Base-by-base conservation (phyloP, 2,329 filamentous ascomycete species). In the Elsinoe ampelina region DNA sequence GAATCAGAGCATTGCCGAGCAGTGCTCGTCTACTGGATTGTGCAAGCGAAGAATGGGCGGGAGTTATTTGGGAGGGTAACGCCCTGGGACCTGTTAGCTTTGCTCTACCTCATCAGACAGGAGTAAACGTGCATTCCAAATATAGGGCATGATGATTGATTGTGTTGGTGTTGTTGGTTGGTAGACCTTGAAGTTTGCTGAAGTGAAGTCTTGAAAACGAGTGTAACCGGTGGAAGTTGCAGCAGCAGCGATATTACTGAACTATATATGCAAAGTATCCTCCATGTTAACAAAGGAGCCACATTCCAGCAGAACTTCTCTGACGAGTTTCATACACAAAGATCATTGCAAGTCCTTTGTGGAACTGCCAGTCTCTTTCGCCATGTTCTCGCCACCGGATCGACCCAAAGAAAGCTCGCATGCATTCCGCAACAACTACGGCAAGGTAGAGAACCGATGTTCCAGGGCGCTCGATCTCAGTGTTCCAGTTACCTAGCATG, bases 31-130 rank as follows among this genome's bases (percentile, higher is more conserved):
- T 47, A 47, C 43, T 47, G 43, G n/a, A 47, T 47, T 5, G 43
- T 47, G 43, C 43, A 47, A 22, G 43, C 43, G 43, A 13, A 47
- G 20, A 47, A 47, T 7, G 43, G 43, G 43, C 43, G 43, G 26
- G 43, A 47, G 43, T 47, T 47, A 20, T 47, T 47, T 2, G 43
- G 20, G 43, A 47, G n/a, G 3, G 10, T 26, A 17, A 32, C 43
- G 43, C 43, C 43, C 20, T 47, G 20, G n/a, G 26, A 30, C 26
- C 26, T 30, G 26, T 30, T 30, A 30, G 26, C 26, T 30, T 30
- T 30, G 26, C 26, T 30, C 26, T 30, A 30, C 7, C 26, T 30
- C 26, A 30, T 30, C 26, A 30, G 26, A 30, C 26, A 42, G n/a
- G 39, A 42, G 39, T 17, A 6, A 19, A 39, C 39, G 11, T 12